Evolutionary conservation across 2,329 filamentous ascomycete genomes (phyloP), one percentile per base, ranked within the genome.

Genomic region (Colletotrichum liaoningense): DNA sequence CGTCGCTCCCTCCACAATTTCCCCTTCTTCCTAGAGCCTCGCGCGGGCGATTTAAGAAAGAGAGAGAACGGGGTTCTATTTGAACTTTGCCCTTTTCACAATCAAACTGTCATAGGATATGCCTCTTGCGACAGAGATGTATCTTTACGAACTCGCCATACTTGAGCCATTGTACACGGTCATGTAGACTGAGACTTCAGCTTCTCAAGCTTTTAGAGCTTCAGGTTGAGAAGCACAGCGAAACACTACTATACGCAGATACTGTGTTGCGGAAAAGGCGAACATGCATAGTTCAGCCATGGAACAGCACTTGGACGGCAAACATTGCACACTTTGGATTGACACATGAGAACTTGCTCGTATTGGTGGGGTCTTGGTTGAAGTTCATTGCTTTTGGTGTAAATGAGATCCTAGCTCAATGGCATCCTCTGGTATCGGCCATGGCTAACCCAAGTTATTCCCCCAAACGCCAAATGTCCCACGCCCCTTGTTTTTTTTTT

Each of bases 391-490:
- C 78, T 78, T 80, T 76, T 74, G 79, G 79, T 79, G 79, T 77
- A 75, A 80, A 77, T 78, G 74, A 76, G 78, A 80, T 79, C 78
- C 76, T 79, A 81, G 78, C 77, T 74, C 77, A 75, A 79, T 75
- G 77, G 79, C 78, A 77, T 72, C 64, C 71, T 74, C 66, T 79
- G 81, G 78, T 79, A 81, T 83, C 79, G 79, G 78, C 82, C 80
- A 83, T 78, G 77, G 78, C 80, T 80, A 78, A 60, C 70, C 59
- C 70, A 73, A 69, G 60, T 81, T 77, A 78, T 80, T 78, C 76
- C 78, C 28, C 33, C 77, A 64, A 83, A 83, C 83, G 79, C 82
- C 82, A 79, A 81, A 80, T 79, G 79, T 83, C 79, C 80, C 80
- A 74, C 76, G 75, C 74, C 76, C 67, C 67, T 76, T 12, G 11